Percentiles rank a stretch among this genome's conserved stretches.
Evolutionary conservation across 129 eudicot species (phyloP).

Genomic region (Helianthus annuus): HanXRQr2.0-SUNRISE NC_035435.2:122554320-122554819

Average conservation of each 20-base stretch:
- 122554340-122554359: constrained; percentile 77
- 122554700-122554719: too few species aligned
- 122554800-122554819: too few species aligned
- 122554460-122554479: neutral
- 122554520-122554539: constrained; percentile 84
- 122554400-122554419: constrained; percentile 25
- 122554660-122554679: too few species aligned
- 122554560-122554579: constrained; percentile 96
- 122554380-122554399: constrained; percentile 77
- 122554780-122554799: too few species aligned
- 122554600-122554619: constrained; percentile 79
- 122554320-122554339: constrained; percentile 53
- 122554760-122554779: too few species aligned
- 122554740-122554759: too few species aligned
- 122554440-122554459: neutral
- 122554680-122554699: too few species aligned
- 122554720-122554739: too few species aligned
- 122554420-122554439: neutral
- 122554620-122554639: neutral
- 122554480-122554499: constrained; percentile 56
- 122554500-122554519: constrained; percentile 42
- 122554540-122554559: constrained; percentile 93
- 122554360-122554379: constrained; percentile 85
- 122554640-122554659: neutral
- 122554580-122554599: constrained; percentile 97